phyloP scores from a whole-genome alignment of 1,284 basidiomycete species.

The Meira nashicola region DNA sequence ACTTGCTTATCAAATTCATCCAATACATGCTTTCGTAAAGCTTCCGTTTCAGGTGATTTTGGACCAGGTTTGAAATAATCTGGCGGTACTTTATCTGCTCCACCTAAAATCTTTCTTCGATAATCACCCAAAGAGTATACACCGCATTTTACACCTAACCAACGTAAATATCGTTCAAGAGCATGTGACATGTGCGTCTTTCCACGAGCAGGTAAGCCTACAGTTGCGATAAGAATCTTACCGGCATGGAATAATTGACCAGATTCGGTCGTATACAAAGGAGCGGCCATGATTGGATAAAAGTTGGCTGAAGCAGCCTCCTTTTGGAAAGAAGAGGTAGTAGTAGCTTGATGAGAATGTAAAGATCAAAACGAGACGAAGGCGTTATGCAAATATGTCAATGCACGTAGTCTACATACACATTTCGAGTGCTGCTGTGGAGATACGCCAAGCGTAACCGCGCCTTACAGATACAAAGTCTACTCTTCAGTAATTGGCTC shows the following conservation, averaged over 20 bases:
- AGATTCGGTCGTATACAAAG: slow-evolving; percentile 33
- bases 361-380: too few relatives aligned
- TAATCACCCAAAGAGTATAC: slow-evolving; percentile 94
- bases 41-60: slow-evolving; percentile 64
- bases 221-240: slow-evolving; percentile 84
- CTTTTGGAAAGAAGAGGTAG: too few relatives aligned
- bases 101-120: slow-evolving; percentile 80
- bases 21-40: slow-evolving; percentile 68
- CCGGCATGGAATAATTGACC: slow-evolving; percentile 56
- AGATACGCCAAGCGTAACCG: background rate
- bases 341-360: too few relatives aligned
- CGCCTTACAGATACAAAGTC: slow-evolving; percentile 1
- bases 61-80: slow-evolving; percentile 73
- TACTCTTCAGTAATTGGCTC: background rate
- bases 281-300: slow-evolving; percentile 24
- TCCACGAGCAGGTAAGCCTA: slow-evolving; percentile 66
- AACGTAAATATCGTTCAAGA: slow-evolving; percentile 89
- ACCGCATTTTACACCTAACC: slow-evolving; percentile 93
- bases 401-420: background rate
- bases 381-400: background rate
- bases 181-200: slow-evolving; percentile 95
- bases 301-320: too few relatives aligned
- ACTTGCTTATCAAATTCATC: slow-evolving; percentile 80
- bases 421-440: background rate
- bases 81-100: slow-evolving; percentile 75